Evolutionary conservation across 352 stramenopile species (phyloP).

Genomic region (Pythium chondricola): DNA sequence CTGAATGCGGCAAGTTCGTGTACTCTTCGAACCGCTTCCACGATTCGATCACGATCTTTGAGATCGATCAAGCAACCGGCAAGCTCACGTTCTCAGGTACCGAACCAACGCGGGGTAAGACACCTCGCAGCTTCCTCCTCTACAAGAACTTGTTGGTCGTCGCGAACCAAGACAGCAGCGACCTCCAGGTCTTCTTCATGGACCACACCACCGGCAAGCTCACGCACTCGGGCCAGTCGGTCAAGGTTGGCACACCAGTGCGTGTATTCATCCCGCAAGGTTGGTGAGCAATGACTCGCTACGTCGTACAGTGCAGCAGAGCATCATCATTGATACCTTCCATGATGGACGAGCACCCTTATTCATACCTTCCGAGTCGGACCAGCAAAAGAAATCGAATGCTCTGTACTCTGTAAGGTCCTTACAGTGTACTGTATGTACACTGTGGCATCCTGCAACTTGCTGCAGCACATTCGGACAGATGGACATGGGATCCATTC

Average conservation of each 20-base stretch:
- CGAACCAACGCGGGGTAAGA: constrained; percentile 33
- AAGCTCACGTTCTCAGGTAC: constrained; percentile 30
- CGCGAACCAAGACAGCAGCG: constrained; percentile 54
- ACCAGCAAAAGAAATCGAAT: too few species aligned
- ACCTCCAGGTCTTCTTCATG: constrained; percentile 47
- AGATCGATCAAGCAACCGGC: constrained; percentile 25
- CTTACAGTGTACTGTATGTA: too few species aligned
- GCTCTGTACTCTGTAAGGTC: too few species aligned
- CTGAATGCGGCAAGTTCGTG: constrained; percentile 45
- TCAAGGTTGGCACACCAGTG: constrained; percentile 34
- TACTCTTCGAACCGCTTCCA: constrained; percentile 65
- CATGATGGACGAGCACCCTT: too few species aligned
- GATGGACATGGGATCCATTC: too few species aligned
- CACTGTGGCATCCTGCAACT: too few species aligned
- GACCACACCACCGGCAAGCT: constrained; percentile 33
- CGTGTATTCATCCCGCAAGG: constrained; percentile 24
- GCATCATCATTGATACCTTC: too few species aligned
- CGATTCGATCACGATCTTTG: constrained; percentile 53
- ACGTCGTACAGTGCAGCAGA: too few species aligned
- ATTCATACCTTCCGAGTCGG: too few species aligned
- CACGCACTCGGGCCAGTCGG: constrained; percentile 32
- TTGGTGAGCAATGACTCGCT: too few species aligned
- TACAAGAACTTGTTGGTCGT: constrained; percentile 46
- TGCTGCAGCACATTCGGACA: too few species aligned
- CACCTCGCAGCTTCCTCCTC: constrained; percentile 39